Evolutionary conservation across 116 monocot genomes (phyloP).

Genomic region (Papilionanthe hybrid): DNA sequence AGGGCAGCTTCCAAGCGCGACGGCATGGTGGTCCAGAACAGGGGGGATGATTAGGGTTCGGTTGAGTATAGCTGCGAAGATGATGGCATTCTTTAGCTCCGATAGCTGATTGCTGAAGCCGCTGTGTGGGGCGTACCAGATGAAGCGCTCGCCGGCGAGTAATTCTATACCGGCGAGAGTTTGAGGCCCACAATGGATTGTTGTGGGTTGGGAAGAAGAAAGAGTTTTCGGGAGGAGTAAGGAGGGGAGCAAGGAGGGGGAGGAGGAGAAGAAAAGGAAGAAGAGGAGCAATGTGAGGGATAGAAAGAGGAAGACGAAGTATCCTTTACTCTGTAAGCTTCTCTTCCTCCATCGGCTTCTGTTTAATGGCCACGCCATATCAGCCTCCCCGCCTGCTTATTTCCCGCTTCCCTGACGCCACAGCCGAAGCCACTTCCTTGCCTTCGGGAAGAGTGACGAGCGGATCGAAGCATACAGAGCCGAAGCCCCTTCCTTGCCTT

Average conservation of each 20-base stretch:
- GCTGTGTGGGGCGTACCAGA: slow-evolving; percentile 96
- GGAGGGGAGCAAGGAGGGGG: slow-evolving; percentile 15
- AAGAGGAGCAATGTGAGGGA: slow-evolving; percentile 26
- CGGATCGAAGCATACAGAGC: too few relatives aligned
- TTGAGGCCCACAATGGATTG: slow-evolving; percentile 4
- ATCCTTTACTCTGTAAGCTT: slow-evolving; percentile 18
- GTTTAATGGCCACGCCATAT: too few relatives aligned
- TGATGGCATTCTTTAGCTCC: slow-evolving; percentile 72
- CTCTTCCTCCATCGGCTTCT: slow-evolving; percentile 29
- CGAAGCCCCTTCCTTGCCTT: too few relatives aligned
- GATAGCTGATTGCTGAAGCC: slow-evolving; percentile 95
- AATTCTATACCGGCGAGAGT: background rate
- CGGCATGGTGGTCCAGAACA: slow-evolving; percentile 92
- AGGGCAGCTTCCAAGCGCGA: slow-evolving; percentile 91
- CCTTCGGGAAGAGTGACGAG: too few relatives aligned
- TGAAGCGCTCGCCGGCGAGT: slow-evolving; percentile 38
- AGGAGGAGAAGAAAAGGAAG: slow-evolving; percentile 18
- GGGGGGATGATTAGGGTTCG: slow-evolving; percentile 82
- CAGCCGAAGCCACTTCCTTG: too few relatives aligned
- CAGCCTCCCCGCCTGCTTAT: too few relatives aligned
- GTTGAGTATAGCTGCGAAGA: slow-evolving; percentile 75
- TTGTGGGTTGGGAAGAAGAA: background rate
- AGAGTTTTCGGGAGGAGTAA: slow-evolving; percentile 13
- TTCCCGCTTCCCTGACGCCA: too few relatives aligned
- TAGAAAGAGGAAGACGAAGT: slow-evolving; percentile 15